A percentile compares a stretch with the other conserved stretches of the same genome.
Evolutionary conservation across 495 filamentous ascomycete genomes (phyloP).

Genomic region (Pyronema omphalodes): DNA sequence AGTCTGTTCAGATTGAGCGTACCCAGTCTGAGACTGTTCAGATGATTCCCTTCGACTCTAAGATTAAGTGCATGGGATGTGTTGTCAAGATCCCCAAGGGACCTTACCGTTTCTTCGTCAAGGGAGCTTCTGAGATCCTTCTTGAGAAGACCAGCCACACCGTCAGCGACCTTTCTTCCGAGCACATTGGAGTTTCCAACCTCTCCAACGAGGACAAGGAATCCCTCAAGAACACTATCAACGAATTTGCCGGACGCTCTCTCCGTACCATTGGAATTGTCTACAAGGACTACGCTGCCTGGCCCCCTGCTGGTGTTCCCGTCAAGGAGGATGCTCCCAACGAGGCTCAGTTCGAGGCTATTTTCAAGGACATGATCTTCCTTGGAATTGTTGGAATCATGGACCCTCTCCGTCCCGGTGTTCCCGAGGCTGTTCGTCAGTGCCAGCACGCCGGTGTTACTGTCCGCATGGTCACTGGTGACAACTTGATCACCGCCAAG

Average conservation of each 20-base stretch:
- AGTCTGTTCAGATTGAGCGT: constrained; percentile 47
- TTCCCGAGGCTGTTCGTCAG: constrained; percentile 51
- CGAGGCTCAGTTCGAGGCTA: constrained; percentile 57
- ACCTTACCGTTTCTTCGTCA: constrained; percentile 45
- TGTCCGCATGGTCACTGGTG: constrained; percentile 82
- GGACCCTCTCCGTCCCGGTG: constrained; percentile 68
- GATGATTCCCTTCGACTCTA: constrained; percentile 49
- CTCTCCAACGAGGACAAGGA: constrained; percentile 41
- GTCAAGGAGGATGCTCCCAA: constrained; percentile 48
- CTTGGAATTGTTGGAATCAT: constrained; percentile 71
- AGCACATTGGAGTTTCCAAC: constrained; percentile 33
- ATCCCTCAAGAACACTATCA: constrained; percentile 46
- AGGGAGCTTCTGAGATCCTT: constrained; percentile 54
- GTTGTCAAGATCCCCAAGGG: constrained; percentile 38
- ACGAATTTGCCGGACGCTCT: constrained; percentile 60
- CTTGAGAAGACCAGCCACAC: constrained; percentile 52
- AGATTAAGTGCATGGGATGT: constrained; percentile 49
- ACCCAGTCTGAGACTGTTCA: constrained; percentile 47
- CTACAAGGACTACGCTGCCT: constrained; percentile 75
- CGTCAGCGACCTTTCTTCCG: constrained; percentile 48
- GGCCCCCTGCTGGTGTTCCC: constrained; percentile 57
- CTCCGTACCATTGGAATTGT: constrained; percentile 72
- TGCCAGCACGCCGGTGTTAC: constrained; percentile 64
- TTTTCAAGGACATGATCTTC: constrained; percentile 63
- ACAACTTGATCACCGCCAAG: constrained; percentile 64